phyloP scores from a whole-genome alignment of 1,284 basidiomycete species.

The Tilletia indica region DNA sequence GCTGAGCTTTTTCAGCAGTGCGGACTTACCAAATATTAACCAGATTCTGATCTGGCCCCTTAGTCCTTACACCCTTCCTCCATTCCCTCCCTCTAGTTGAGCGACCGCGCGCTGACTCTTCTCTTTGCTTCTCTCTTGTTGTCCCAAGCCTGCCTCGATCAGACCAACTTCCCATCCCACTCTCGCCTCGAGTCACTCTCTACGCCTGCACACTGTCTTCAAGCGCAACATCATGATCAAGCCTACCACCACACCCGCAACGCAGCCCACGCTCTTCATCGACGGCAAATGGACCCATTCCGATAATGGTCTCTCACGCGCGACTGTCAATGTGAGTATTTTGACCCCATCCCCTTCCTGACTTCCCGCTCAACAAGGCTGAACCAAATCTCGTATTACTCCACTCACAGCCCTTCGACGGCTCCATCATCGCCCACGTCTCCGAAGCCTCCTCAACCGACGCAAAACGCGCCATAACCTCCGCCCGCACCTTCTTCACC shows the following conservation, averaged over 20 bases:
- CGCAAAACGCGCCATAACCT: slow-evolving; percentile 42
- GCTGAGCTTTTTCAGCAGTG: background rate
- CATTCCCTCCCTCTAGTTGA: too few relatives aligned
- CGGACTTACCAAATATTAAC: slow-evolving; percentile 14
- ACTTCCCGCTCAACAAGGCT: background rate
- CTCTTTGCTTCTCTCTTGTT: too few relatives aligned
- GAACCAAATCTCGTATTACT: background rate
- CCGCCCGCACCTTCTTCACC: slow-evolving; percentile 44
- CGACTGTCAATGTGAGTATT: slow-evolving; percentile 40
- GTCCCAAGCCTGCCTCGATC: too few relatives aligned
- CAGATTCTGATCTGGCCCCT: slow-evolving; percentile 11
- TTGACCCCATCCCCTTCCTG: background rate
- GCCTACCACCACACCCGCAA: background rate
- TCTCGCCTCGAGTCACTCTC: too few relatives aligned
- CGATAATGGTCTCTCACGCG: slow-evolving; percentile 39
- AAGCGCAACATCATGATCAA: background rate
- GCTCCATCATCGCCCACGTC: slow-evolving; percentile 39
- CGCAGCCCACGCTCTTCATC: slow-evolving; percentile 51
- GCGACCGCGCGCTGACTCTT: too few relatives aligned
- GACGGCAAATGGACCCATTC: slow-evolving; percentile 50
- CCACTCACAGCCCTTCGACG: slow-evolving; percentile 37
- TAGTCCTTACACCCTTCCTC: too few relatives aligned
- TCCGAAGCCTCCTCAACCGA: slow-evolving; percentile 49
- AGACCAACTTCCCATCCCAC: too few relatives aligned
- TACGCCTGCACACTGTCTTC: too few relatives aligned